Conservation (phyloP, 495 filamentous ascomycete genomes). For the Talaromyces proteolyticus region DNA sequence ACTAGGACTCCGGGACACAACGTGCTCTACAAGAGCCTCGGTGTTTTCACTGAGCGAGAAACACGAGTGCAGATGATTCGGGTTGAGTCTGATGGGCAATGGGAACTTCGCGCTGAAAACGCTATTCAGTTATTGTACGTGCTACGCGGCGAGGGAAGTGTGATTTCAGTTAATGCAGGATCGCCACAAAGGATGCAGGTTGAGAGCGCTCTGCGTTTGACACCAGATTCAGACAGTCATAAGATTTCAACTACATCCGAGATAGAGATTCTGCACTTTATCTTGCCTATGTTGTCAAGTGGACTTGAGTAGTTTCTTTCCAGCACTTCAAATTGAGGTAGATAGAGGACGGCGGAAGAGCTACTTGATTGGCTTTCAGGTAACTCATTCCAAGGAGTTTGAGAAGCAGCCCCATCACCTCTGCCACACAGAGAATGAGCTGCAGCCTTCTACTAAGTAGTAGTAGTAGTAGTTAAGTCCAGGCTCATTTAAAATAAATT, state of each 20-base stretch:
- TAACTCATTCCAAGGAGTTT: too few species aligned
- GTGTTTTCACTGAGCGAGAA: constrained; percentile 8
- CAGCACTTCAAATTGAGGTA: too few species aligned
- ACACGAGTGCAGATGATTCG: constrained; percentile 2
- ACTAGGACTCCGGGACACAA: background rate
- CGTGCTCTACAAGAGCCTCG: constrained; percentile 4
- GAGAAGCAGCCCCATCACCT: too few species aligned
- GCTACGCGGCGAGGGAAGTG: background rate
- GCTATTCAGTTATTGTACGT: background rate
- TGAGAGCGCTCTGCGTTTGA: background rate
- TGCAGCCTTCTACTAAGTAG: too few species aligned
- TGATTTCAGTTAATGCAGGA: background rate
- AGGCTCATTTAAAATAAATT: too few species aligned
- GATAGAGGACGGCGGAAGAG: too few species aligned
- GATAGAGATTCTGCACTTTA: background rate
- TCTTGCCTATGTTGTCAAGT: background rate
- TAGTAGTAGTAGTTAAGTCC: too few species aligned
- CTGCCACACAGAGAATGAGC: too few species aligned
- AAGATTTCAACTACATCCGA: background rate
- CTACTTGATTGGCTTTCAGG: too few species aligned
- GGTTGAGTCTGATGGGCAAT: background rate
- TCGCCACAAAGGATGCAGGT: background rate
- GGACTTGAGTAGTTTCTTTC: background rate
- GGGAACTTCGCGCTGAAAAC: background rate
- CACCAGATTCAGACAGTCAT: background rate